These are phyloP conservation scores for Trichoderma gamsii DNA, from an alignment of 495 filamentous ascomycete species.

Conservation along the genomic window DNA sequence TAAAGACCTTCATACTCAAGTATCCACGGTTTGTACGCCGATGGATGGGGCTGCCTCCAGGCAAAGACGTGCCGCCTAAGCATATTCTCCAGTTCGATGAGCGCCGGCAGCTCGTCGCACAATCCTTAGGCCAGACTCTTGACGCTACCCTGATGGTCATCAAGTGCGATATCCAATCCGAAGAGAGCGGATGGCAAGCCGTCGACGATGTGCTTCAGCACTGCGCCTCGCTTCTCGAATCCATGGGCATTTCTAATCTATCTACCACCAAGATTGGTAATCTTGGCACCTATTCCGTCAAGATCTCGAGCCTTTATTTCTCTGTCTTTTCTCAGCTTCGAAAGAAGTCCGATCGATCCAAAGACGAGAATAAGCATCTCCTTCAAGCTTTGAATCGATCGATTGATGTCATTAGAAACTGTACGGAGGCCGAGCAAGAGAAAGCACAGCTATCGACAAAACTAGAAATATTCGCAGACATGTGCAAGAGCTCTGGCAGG, in stretches of 20 bases:
- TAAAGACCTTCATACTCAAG: slow-evolving; percentile 45
- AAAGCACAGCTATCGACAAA: slow-evolving; percentile 41
- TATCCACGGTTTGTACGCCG: slow-evolving; percentile 47
- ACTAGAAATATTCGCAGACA: slow-evolving; percentile 45
- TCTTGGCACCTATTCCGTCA: slow-evolving; percentile 42
- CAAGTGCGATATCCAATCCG: slow-evolving; percentile 38
- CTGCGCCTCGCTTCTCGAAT: slow-evolving; percentile 44
- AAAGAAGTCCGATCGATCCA: slow-evolving; percentile 30
- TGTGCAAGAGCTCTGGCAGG: slow-evolving; percentile 33
- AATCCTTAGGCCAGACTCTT: slow-evolving; percentile 41
- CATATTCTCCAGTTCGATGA: slow-evolving; percentile 49
- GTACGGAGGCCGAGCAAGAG: slow-evolving; percentile 38
- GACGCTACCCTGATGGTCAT: slow-evolving; percentile 52
- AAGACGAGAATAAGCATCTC: slow-evolving; percentile 40
- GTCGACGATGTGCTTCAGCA: slow-evolving; percentile 52
- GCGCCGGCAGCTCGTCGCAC: slow-evolving; percentile 43
- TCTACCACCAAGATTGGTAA: slow-evolving; percentile 27
- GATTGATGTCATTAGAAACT: slow-evolving; percentile 41
- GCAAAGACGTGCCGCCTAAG: slow-evolving; percentile 37
- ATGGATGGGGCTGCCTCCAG: slow-evolving; percentile 50
- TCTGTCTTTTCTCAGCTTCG: slow-evolving; percentile 44
- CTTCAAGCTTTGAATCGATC: slow-evolving; percentile 46
- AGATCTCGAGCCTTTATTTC: slow-evolving; percentile 78
- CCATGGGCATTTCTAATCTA: slow-evolving; percentile 34
- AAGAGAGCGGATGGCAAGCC: slow-evolving; percentile 39